Evolutionary conservation across 495 filamentous ascomycete genomes (phyloP), one percentile per base, ranked within the genome.

Genomic region (Alectoria sarmentosa): DNA sequence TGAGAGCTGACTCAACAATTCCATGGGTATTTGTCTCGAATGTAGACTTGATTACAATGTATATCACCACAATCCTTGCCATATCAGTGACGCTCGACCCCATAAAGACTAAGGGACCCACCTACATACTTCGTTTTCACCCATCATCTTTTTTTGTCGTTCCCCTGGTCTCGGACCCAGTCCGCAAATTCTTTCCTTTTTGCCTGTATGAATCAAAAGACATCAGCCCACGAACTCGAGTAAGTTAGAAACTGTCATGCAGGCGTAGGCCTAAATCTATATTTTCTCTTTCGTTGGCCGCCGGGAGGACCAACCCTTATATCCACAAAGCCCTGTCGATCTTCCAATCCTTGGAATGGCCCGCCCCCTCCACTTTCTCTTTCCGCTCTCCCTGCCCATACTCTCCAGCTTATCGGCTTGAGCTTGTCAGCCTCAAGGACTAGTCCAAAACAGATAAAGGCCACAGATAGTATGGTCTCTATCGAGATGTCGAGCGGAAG

Each of bases 321-420:
- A 78, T 88, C 84, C 73, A 84, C 79, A 69, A 92, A 92, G 4
- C 86, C 84, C 61, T 80, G 79, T 71, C 81, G 80, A 80, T 78
- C 87, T 80, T 82, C 83, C 65, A 86, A 69, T 32, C 74, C 71
- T 38, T 74, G 69, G 66, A 79, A 86, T 55, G 83, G 82, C 19
- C 76, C 77, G 56, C 76, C 79, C 6, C 81, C 81, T 19, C 65
- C 68, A 30, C 62, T 66, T 41, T 92, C 87, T 63, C 81, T 82
- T 77, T 95, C 90, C 65, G 91, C 86, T 75, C 90, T 83, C 57
- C 90, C 89, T 34, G 89, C 89, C 90, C 90, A 95, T 65, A 88
- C 86, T 30, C 85, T 83, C 88, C 89, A 92, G 73, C 85, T 86
- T 65, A 93, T 87, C 1, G 90, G 89, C 74, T 89, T 84, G 69